phyloP scores from a whole-genome alignment of 345 rosid species.

The Populus ilicifolia region DNA sequence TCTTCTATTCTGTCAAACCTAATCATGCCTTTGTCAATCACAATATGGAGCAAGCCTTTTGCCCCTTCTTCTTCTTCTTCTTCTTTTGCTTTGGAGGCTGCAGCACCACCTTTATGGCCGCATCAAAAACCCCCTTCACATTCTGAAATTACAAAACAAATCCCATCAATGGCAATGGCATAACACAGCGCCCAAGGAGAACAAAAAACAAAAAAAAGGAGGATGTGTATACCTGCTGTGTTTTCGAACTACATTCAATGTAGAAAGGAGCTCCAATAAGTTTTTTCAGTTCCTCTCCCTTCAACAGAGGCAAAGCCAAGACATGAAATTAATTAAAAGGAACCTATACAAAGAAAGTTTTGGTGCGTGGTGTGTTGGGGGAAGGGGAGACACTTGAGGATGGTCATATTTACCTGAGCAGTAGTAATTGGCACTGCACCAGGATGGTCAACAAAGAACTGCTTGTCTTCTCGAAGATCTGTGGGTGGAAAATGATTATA shows the following conservation, averaged over 20 bases:
- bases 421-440: slow-evolving; percentile 81
- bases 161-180: not conserved
- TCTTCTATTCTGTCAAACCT: slow-evolving; percentile 4
- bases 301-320: not conserved
- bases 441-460: slow-evolving; percentile 85
- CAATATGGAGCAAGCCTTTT: slow-evolving; percentile 24
- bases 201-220: not conserved
- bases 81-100: slow-evolving; percentile 35
- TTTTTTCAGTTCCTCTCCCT: slow-evolving; percentile 31
- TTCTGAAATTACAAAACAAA: slow-evolving; percentile 14
- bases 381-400: not conserved
- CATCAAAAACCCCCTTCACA: slow-evolving; percentile 32
- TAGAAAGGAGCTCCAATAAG: slow-evolving; percentile 31
- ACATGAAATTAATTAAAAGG: not conserved
- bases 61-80: slow-evolving; percentile 28
- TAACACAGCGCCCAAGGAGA: not conserved
- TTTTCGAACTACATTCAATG: slow-evolving; percentile 30
- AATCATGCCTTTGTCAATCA: slow-evolving; percentile 4
- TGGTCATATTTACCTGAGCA: slow-evolving; percentile 46
- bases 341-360: not conserved
- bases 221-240: slow-evolving; percentile 21
- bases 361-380: not conserved
- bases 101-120: slow-evolving; percentile 31
- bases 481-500: slow-evolving; percentile 5
- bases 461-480: slow-evolving; percentile 95